These are phyloP conservation scores for Diaporthe sp. DNA, from an alignment of 2,329 filamentous ascomycete genomes.

Conservation along the genomic window DNA sequence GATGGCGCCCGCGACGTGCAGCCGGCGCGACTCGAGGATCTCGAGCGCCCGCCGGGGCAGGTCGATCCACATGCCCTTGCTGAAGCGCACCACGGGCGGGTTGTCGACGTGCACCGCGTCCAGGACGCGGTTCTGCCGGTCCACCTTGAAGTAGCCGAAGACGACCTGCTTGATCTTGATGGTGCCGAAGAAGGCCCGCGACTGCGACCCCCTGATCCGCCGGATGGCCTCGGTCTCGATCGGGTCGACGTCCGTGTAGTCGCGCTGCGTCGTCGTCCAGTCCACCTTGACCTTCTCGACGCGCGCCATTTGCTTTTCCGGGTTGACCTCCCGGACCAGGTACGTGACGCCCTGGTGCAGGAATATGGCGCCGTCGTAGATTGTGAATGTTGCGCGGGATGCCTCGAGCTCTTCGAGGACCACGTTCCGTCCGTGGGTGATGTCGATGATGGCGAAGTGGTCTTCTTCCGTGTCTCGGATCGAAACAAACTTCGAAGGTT, in stretches of 20 bases:
- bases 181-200: constrained; percentile 84
- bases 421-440: constrained; percentile 83
- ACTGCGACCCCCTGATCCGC: constrained; percentile 72
- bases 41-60: constrained; percentile 84
- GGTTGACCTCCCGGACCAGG: constrained; percentile 88
- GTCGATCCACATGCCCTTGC: constrained; percentile 96
- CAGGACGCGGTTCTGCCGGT: constrained; percentile 85
- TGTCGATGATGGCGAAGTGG: constrained; percentile 95
- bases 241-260: constrained; percentile 94
- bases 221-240: constrained; percentile 92
- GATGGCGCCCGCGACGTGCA: constrained; percentile 90
- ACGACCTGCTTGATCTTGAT: constrained; percentile 91
- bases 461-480: constrained; percentile 91
- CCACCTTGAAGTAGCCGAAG: constrained; percentile 98
- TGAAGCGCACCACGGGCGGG: constrained; percentile 86
- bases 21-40: constrained; percentile 77
- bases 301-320: constrained; percentile 84
- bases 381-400: constrained; percentile 92
- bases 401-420: constrained; percentile 97
- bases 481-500: constrained; percentile 84
- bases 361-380: constrained; percentile 98
- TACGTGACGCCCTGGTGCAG: constrained; percentile 96
- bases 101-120: constrained; percentile 96
- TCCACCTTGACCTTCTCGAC: constrained; percentile 93
- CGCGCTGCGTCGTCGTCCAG: constrained; percentile 93